These are phyloP conservation scores for Backusella psychrophila DNA, from an alignment of 192 early-diverging fungal species.

Conservation along the genomic window DNA sequence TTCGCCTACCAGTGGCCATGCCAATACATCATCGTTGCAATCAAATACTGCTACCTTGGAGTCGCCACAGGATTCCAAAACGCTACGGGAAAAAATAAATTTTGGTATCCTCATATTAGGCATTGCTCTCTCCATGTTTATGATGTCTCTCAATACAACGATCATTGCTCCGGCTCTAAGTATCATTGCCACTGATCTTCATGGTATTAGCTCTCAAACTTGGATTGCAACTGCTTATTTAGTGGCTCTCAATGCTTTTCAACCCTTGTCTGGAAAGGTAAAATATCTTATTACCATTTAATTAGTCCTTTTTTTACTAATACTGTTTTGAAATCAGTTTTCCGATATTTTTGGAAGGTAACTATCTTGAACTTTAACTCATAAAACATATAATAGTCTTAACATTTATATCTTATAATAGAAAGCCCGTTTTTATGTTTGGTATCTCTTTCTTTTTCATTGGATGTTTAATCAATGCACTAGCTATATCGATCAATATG, in stretches of 20 bases:
- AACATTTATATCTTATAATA: background rate
- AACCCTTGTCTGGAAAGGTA: constrained; percentile 32
- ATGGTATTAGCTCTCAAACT: constrained; percentile 15
- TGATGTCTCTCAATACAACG: constrained; percentile 32
- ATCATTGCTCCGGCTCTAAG: constrained; percentile 33
- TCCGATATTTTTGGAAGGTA: background rate
- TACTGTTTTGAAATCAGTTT: background rate
- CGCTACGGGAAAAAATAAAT: background rate
- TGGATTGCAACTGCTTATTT: constrained; percentile 37
- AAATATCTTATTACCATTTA: background rate
- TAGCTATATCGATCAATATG: constrained; percentile 59
- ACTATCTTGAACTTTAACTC: background rate
- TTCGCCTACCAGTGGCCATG: background rate
- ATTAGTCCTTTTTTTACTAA: background rate
- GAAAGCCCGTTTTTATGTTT: constrained; percentile 29
- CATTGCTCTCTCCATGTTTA: constrained; percentile 29
- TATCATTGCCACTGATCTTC: constrained; percentile 27
- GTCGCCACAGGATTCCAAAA: background rate
- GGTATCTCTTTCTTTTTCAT: constrained; percentile 33
- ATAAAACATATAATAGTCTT: background rate
- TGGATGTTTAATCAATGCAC: constrained; percentile 55
- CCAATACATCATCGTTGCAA: background rate
- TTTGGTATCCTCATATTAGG: constrained; percentile 10
- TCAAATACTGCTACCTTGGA: background rate
- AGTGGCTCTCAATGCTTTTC: constrained; percentile 26